Evolutionary conservation across 768 basidiomycete species (phyloP), one percentile per base, ranked within the genome.

Genomic region (Leccinellum luteum): DNA sequence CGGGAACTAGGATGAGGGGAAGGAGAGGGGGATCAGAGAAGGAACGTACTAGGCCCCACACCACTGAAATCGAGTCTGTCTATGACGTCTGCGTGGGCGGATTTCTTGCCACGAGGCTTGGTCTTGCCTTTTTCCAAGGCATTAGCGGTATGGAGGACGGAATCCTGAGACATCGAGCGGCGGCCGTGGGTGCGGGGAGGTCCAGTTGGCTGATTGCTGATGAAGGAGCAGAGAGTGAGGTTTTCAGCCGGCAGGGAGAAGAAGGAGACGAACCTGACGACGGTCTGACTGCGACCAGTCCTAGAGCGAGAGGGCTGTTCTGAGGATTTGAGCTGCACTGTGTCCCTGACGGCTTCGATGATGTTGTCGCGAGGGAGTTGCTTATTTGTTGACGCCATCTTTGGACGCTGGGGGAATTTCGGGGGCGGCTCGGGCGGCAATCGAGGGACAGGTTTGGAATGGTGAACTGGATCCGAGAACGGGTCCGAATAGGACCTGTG

Each of bases 51-150:
- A 56, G 88, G 84, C 9, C 90, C 91, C 43, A 92, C 88, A 65
- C 92, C 87, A 17, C 89, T 89, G 58, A 84, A 89, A 75, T 94
- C 92, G 58, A 94, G 84, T 63, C 89, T 83, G 79, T 94, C 92
- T 74, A 94, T 94, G 65, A 91, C 85, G 78, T 94, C 92, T 62
- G 90, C 90, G 69, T 94, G 90, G 58, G 83, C 79, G 21, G 89
- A 92, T 75, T 91, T 92, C 82, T 81, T 83, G 63, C 76, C 61
- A 67, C 79, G 78, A 58, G 78, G 67, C 68, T 83, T 85, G 66
- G 61, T 60, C 63, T 78, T 83, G 53, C 71, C 66, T 67, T 79
- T 82, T 59, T 81, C 81, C 47, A 76, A 70, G 56, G 67, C 67
- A 43, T 72, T 73, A 51, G 72, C 71, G 30, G 72, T 71, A 17